Evolutionary conservation across 2,329 filamentous ascomycete genomes (phyloP).

Genomic region (Hymenoscyphus scutula): DNA sequence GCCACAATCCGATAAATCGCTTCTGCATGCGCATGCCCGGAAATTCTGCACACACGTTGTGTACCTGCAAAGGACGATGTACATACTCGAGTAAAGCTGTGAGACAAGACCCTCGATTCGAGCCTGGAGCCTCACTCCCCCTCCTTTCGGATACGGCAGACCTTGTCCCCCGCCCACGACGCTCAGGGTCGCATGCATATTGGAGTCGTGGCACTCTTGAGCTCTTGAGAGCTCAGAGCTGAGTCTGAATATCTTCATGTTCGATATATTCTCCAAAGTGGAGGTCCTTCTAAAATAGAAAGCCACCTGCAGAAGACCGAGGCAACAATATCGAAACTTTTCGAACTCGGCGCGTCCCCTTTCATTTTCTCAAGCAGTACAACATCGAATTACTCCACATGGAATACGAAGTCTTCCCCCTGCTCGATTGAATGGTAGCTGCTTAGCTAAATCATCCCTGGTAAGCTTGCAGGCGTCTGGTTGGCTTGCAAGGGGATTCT

Average conservation of each 20-base stretch:
- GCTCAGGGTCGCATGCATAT: conserved; percentile 4
- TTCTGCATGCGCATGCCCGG: conserved; percentile 1
- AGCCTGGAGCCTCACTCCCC: background rate
- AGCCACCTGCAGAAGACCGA: background rate
- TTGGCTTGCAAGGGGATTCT: background rate
- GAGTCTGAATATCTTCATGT: background rate
- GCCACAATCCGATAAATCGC: conserved; percentile 1
- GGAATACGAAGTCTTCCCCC: background rate
- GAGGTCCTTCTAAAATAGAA: conserved; percentile 4
- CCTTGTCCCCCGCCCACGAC: background rate
- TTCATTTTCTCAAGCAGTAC: background rate
- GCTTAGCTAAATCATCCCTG: background rate
- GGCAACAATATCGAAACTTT: background rate
- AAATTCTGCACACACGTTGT: background rate
- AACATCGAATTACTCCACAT: background rate
- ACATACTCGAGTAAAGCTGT: background rate
- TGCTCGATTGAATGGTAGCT: background rate
- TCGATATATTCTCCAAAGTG: background rate
- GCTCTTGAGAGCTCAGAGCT: too few relatives aligned
- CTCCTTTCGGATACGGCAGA: background rate
- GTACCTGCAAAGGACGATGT: background rate
- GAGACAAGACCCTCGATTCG: background rate
- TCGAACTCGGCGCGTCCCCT: background rate
- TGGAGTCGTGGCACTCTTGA: background rate
- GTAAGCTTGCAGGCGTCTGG: background rate